Evolutionary conservation across 2,329 filamentous ascomycete genomes (phyloP).

Genomic region (Lasiodiplodia sp.): DNA sequence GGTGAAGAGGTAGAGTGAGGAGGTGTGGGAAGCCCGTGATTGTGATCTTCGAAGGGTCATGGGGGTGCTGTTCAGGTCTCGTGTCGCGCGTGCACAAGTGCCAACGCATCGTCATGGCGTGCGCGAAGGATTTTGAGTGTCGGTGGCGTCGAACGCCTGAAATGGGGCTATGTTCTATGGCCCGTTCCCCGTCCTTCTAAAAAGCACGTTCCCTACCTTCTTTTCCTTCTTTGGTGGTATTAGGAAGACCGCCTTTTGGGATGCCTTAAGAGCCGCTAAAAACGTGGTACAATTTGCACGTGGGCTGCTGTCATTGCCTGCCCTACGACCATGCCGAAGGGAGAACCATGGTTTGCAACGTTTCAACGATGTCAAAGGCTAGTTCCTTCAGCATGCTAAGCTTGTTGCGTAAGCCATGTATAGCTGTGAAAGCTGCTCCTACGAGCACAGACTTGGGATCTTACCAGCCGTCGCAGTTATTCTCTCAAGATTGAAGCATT

Average conservation of each 20-base stretch:
- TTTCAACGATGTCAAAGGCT: background rate
- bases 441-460: background rate
- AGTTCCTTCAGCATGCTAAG: background rate
- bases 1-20: background rate
- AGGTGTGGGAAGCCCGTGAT: background rate
- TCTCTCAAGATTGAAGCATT: background rate
- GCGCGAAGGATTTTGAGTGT: background rate
- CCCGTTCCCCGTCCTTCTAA: background rate
- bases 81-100: background rate
- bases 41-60: background rate
- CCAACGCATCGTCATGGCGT: background rate
- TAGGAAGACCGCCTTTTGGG: background rate
- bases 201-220: background rate
- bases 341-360: background rate
- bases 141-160: constrained; percentile 1
- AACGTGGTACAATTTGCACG: background rate
- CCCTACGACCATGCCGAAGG: background rate
- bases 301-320: background rate
- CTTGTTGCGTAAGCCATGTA: background rate
- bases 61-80: background rate
- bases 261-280: background rate
- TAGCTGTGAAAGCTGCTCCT: background rate
- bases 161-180: background rate
- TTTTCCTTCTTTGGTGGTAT: background rate
- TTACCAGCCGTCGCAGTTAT: background rate